Base-by-base conservation (phyloP, 208 protist species). In the Naegleria gruberi region DNA sequence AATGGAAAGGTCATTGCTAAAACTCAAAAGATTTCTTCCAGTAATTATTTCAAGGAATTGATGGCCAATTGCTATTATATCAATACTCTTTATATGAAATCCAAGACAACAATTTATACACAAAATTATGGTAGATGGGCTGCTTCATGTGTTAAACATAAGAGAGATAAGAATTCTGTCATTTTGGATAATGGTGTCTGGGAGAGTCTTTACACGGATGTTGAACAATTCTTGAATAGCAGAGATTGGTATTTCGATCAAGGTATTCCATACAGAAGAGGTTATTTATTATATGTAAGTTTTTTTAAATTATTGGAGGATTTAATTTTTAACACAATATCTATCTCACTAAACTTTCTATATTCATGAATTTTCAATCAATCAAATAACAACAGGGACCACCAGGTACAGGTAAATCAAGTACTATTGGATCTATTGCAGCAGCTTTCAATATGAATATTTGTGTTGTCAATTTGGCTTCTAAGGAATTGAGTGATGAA, bases 391-490 rank as follows among this genome's bases (percentile, higher is more conserved):
- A n/a, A n/a, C n/a, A n/a, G n/a, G 51, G 92, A 65, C 65, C 65
- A 37, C 65, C 65, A 37, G 65, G 65, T 37, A 77, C 65, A 37
- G 65, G 65, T 37, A 77, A 77, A 77, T 37, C 65, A 37, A 37
- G 30, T 42, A 96, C 96, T 90, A 96, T 99, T n/a, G 94, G 95
- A 91, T 97, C 97, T 15, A 92, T 99, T 0, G 98, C 98, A 8
- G 97, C 96, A 30, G 92, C 96, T 89, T 90, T 98, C 46, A 92
- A 94, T 30, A 93, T 97, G 37, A 95, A 96, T 87, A 98, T 99
- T 90, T 97, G 95, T 87, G 94, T 98, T 15, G 94, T 99, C 30
- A 97, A 95, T 91, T 92, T 98, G 65, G 95, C 93, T 19, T 95
- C 96, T 87, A 92, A 95, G 10, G 94, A 94, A 30, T 92, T 98